Evolutionary conservation across 2,329 filamentous ascomycete species (phyloP).

Genomic region (Amylocarpus encephaloides): DNA sequence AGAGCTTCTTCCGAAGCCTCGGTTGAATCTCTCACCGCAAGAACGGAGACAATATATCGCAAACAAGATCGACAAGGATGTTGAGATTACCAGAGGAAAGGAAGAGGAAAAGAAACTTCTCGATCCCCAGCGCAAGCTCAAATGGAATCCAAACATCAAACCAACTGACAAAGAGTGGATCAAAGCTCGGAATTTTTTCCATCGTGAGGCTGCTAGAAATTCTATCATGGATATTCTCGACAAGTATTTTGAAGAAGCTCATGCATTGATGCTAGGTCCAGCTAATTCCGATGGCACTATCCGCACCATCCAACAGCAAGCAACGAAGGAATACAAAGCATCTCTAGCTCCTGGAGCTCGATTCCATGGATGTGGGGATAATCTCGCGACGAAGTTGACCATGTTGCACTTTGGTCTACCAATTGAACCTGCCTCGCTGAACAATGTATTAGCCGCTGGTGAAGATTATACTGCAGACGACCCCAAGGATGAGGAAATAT

Average conservation of each 20-base stretch:
- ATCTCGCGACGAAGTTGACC: slow-evolving; percentile 27
- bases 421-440: slow-evolving; percentile 23
- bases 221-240: slow-evolving; percentile 8
- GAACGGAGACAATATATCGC: background rate
- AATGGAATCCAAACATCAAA: slow-evolving; percentile 13
- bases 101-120: background rate
- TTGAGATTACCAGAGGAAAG: background rate
- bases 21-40: background rate
- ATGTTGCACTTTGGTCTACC: slow-evolving; percentile 30
- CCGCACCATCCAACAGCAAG: slow-evolving; percentile 16
- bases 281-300: slow-evolving; percentile 4
- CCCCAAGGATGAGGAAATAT: slow-evolving; percentile 13
- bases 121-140: slow-evolving; percentile 8
- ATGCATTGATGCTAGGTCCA: slow-evolving; percentile 13
- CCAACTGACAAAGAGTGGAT: slow-evolving; percentile 14
- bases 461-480: background rate
- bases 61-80: slow-evolving; percentile 2
- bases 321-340: slow-evolving; percentile 15
- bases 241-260: slow-evolving; percentile 12
- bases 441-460: slow-evolving; percentile 20
- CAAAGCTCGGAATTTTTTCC: slow-evolving; percentile 3
- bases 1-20: background rate
- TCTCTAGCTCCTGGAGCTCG: background rate
- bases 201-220: slow-evolving; percentile 1
- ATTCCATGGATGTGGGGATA: slow-evolving; percentile 20